Evolutionary conservation across 75 land plant genomes (phyloP), one percentile per base, ranked within the genome.

Genomic region (Selaginella tamariscina): DNA sequence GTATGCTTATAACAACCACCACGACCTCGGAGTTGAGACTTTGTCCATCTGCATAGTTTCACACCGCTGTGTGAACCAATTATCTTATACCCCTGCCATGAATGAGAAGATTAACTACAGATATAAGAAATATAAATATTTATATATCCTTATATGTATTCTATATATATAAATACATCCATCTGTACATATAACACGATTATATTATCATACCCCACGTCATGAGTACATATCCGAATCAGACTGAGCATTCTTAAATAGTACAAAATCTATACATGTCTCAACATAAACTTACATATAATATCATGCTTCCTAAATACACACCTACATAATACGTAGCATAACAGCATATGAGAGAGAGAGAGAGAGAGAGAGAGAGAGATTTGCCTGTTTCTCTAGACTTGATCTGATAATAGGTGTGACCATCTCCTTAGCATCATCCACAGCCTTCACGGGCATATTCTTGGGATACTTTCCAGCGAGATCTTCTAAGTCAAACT

Each of bases 1-100:
- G 98, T 88, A 65, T 93, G 98, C 75, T 93, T 93, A 72, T 93
- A 93, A 72, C 98, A 93, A 31, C 98, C 98, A 64, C 98, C 96
- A 54, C 91, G 90, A 1, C 98, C 96, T 71, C 98, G 75, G 30
- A 93, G 83, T 54, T 89, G 96, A 31, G 98, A 81, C 74, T 93
- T 93, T 23, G 98, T 93, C 96, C 98, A 93, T 70, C 96, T 77
- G 78, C 96, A 93, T 22, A 93, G 71, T 72, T 93, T 93, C 44
- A 93, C 98, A 33, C 98, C 96, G 74, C 96, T 89, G 65, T 93
- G 98, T 23, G 98, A 86, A 63, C 98, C 98, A 44, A 93, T 82
- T 56, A 93, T 86, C 74, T 93, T 93, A 56, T 93, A 93, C 24
- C 98, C 96, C 98, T 93, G 86, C 75, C 32, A 73, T 5, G 49